Conservation (phyloP, 116 monocot species). For the Dioscorea cayenensis region DNA sequence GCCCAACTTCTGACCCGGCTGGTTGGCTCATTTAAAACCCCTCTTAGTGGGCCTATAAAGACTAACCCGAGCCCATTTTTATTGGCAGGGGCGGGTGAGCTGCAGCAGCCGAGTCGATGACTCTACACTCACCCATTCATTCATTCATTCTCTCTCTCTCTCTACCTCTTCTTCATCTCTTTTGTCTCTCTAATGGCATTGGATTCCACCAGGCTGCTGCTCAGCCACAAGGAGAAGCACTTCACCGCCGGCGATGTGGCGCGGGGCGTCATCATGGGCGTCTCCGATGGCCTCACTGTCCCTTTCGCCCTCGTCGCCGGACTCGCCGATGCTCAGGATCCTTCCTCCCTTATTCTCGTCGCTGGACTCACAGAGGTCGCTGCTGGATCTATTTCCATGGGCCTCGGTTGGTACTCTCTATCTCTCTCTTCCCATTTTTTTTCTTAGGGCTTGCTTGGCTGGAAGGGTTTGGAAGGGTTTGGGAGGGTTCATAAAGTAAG, state of each 20-base stretch:
- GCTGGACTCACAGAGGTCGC: conserved; percentile 94
- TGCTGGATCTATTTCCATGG: conserved; percentile 96
- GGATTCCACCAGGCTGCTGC: conserved; percentile 15
- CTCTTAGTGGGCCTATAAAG: no score
- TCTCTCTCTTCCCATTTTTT: neutral
- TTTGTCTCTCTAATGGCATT: neutral
- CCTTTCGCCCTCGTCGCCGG: conserved; percentile 97
- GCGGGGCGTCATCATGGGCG: conserved; percentile 92
- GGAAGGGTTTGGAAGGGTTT: no score
- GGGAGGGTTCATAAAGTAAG: no score
- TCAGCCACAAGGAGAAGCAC: conserved; percentile 73
- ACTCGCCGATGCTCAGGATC: conserved; percentile 74
- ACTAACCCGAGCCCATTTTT: no score
- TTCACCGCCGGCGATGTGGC: conserved; percentile 86
- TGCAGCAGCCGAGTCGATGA: no score
- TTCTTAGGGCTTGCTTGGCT: no score
- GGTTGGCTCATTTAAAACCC: no score
- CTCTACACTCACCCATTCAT: neutral
- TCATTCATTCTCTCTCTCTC: neutral
- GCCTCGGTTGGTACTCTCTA: conserved; percentile 74
- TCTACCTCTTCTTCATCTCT: no score
- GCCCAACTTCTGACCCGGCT: no score
- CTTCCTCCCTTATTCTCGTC: conserved; percentile 79
- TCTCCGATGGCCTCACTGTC: conserved; percentile 95
- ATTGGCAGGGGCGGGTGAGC: no score